Evolutionary conservation across 106 monocot genomes (phyloP), one percentile per base, ranked within the genome.

Genomic region (Xerophyta viscosa): DNA sequence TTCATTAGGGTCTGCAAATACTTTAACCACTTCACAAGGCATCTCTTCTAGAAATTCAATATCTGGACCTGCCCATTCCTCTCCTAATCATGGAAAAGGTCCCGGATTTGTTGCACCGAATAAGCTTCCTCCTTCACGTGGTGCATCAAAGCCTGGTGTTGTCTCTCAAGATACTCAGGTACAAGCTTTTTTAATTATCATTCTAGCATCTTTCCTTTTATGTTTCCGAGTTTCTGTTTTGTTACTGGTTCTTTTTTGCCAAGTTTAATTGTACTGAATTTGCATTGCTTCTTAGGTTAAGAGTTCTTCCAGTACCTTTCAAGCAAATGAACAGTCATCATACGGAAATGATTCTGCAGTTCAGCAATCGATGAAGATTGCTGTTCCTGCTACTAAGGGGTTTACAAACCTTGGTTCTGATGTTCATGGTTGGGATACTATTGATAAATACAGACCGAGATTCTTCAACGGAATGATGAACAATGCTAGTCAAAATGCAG

Each of bases 321-420:
- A 20, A 46, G 8, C 1, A 19, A 19, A 46, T 46, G 10, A 19
- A 19, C 7, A 7, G 13, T 46, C 46, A 46, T 17, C 8, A 7
- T 46, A 20, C 20, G 19, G 20, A 19, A 57, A 26, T 21, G 30
- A 23, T 11, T n/a, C 63, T 25, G 23, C 48, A 37, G 24, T 28
- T 27, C 43, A n/a, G n/a, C n/a, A 48, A 46, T 27, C 66, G 8
- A 15, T 62, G 18, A 77, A 77, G 37, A 26, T 51, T 51, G 23
- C 27, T 25, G 18, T 57, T 8, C 37, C 54, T 31, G 22, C 60
- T 13, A 28, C 31, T 23, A 55, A 55, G 56, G 50, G 62, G 30
- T 62, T 66, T 21, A 43, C 41, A 37, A 55, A 48, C 24, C 28
- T 61, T 71, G 76, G 37, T 48, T 55, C 76, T 8, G 54, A 37